phyloP scores from a whole-genome alignment of 2,329 filamentous ascomycete species.

The Bipolaris oryzae region DNA sequence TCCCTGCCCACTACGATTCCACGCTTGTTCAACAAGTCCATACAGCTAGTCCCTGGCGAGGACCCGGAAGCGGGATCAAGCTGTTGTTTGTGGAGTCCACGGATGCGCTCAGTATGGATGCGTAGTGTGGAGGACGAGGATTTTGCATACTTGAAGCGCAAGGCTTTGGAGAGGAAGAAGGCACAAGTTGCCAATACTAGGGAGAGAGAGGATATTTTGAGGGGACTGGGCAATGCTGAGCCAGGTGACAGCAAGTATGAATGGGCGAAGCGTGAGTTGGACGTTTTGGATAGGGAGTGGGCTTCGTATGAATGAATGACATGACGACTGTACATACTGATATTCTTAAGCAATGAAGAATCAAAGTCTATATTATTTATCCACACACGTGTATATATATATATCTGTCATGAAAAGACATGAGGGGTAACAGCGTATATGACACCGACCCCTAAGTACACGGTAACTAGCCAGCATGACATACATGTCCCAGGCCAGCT shows the following conservation, averaged over 20 bases:
- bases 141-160: conserved; percentile 65
- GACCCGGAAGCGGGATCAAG: conserved; percentile 52
- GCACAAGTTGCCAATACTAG: conserved; percentile 52
- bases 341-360: background rate
- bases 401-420: too few species aligned
- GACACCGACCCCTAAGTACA: too few species aligned
- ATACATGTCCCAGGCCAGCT: too few species aligned
- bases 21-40: conserved; percentile 56
- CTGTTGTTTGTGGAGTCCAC: conserved; percentile 80
- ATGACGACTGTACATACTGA: background rate
- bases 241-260: conserved; percentile 34
- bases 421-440: too few species aligned
- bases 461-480: too few species aligned
- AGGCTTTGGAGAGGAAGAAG: conserved; percentile 60
- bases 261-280: conserved; percentile 34
- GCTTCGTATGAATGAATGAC: conserved; percentile 33
- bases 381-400: too few species aligned
- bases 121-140: conserved; percentile 71
- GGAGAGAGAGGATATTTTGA: conserved; percentile 44
- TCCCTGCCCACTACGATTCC: conserved; percentile 52
- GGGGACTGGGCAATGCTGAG: conserved; percentile 31
- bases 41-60: conserved; percentile 61
- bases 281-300: conserved; percentile 38
- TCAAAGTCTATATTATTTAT: background rate
- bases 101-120: conserved; percentile 77